Percentiles rank a stretch among this genome's conserved stretches.
These are phyloP conservation scores for Picochlorum sp. DNA, from an alignment of 139 green algal genomes.

Conservation along the genomic window DNA sequence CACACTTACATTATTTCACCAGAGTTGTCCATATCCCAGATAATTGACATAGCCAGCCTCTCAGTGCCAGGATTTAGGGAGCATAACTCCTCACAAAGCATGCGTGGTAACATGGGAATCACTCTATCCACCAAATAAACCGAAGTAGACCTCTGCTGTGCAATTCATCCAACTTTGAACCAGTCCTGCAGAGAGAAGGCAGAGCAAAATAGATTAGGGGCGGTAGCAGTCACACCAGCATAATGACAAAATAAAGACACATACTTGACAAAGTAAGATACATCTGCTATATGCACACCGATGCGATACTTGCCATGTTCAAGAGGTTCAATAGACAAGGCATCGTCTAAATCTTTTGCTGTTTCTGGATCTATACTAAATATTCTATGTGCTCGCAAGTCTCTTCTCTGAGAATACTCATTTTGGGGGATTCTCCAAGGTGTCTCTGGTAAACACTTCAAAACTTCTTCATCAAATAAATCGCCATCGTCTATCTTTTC, in stretches of 20 bases:
- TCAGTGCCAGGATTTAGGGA: constrained; percentile 70
- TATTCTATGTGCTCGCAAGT: constrained; percentile 62
- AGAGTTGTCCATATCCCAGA: constrained; percentile 74
- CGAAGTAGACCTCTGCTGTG: constrained; percentile 43
- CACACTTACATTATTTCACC: constrained; percentile 15
- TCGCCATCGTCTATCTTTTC: constrained; percentile 24
- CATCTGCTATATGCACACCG: constrained; percentile 89
- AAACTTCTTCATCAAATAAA: constrained; percentile 16
- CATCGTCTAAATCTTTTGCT: constrained; percentile 77
- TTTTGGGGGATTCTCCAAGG: constrained; percentile 61
- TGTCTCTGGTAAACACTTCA: constrained; percentile 71
- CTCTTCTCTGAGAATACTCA: constrained; percentile 51
- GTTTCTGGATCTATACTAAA: constrained; percentile 81
- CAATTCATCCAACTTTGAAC: constrained; percentile 72
- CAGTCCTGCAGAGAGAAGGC: constrained; percentile 10
- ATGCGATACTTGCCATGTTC: constrained; percentile 34
- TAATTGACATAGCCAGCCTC: constrained; percentile 73
- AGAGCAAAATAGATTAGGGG: no score
- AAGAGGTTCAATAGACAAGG: constrained; percentile 53
- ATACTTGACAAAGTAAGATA: constrained; percentile 64
- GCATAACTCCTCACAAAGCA: constrained; percentile 87
- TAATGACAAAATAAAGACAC: not conserved
- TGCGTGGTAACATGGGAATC: constrained; percentile 77
- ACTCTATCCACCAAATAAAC: constrained; percentile 54
- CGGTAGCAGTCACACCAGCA: constrained; percentile 8